phyloP scores from a whole-genome alignment of 2,329 filamentous ascomycete genomes.

The Catunica adiposa region DNA sequence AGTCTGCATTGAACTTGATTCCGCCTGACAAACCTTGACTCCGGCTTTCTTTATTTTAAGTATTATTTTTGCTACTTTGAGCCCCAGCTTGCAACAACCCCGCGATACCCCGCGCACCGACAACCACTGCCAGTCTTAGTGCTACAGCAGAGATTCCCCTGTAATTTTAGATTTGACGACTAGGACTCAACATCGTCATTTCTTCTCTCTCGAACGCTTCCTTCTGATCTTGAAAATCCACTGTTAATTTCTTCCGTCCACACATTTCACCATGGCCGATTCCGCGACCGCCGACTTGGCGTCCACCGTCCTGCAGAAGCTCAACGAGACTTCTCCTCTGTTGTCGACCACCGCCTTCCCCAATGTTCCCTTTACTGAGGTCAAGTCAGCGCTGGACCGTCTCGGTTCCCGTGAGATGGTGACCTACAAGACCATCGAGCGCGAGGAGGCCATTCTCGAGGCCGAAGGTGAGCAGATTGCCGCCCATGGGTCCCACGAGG shows the following conservation, averaged over 20 bases:
- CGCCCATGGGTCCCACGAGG: conserved; percentile 63
- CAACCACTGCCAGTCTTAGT: background rate
- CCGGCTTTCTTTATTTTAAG: background rate
- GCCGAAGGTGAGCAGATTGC: conserved; percentile 57
- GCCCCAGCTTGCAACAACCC: background rate
- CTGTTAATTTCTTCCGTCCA: background rate
- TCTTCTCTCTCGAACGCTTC: background rate
- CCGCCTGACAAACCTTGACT: background rate
- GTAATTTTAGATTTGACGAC: background rate
- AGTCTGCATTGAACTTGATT: background rate
- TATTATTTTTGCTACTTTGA: background rate
- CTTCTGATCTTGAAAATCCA: background rate
- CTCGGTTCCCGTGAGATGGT: conserved; percentile 76
- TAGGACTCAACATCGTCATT: background rate
- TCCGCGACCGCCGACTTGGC: conserved; percentile 39
- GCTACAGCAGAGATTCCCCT: background rate
- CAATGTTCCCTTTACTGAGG: conserved; percentile 42
- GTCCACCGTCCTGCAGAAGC: conserved; percentile 45
- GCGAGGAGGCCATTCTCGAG: conserved; percentile 61
- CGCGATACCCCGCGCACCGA: conserved; percentile 1
- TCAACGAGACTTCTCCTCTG: conserved; percentile 47
- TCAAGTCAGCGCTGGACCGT: conserved; percentile 81
- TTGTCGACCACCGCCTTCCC: conserved; percentile 56
- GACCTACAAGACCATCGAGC: conserved; percentile 65
- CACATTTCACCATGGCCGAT: conserved; percentile 24